Conservation (phyloP, 768 basidiomycete genomes). For the Kwoniella pini region DNA sequence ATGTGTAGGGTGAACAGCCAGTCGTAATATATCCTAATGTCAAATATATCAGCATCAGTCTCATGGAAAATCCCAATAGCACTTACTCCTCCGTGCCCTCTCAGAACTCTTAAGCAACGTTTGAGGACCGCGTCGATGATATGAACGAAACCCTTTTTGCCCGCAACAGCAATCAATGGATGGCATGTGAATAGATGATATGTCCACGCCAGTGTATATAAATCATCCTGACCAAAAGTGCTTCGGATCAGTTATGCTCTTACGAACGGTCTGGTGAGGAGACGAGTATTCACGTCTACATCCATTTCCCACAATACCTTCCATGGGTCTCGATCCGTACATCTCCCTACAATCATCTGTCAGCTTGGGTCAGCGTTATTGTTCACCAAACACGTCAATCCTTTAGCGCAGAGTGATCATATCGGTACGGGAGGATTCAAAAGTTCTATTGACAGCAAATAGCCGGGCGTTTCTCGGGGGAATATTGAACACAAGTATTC, state of each 20-base stretch:
- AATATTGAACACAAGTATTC: too few species aligned
- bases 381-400: too few species aligned
- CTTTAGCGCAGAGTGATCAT: too few species aligned
- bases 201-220: constrained; percentile 40
- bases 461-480: too few species aligned
- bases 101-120: constrained; percentile 22
- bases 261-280: not conserved
- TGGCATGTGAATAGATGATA: constrained; percentile 31
- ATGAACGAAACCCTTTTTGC: constrained; percentile 33
- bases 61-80: too few species aligned
- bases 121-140: constrained; percentile 22
- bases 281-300: constrained; percentile 5
- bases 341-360: constrained; percentile 18
- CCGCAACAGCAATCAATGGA: constrained; percentile 41
- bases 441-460: too few species aligned
- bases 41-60: not conserved
- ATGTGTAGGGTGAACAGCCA: constrained; percentile 23
- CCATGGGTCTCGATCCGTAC: constrained; percentile 7
- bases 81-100: constrained; percentile 48
- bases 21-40: constrained; percentile 30
- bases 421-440: too few species aligned
- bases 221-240: constrained; percentile 16
- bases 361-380: not conserved
- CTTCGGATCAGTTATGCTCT: not conserved
- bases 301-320: not conserved